A percentile compares a stretch with the other conserved stretches of the same genome.
Conservation (phyloP, 2,329 filamentous ascomycete species). For the Sclerotinia borealis region DNA sequence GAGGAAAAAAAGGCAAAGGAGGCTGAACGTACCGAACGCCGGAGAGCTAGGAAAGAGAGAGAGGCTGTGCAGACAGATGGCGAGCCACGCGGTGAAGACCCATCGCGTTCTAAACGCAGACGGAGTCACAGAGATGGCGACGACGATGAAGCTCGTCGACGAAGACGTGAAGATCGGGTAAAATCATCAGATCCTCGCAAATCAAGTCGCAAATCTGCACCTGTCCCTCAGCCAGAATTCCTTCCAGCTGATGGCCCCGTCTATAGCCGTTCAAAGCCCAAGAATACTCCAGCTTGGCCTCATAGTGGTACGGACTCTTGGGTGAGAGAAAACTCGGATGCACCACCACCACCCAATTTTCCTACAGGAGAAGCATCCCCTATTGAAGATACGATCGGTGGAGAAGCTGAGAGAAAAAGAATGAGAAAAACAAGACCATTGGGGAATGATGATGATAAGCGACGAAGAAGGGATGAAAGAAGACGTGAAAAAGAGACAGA, state of each 20-base stretch:
- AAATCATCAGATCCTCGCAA: conserved; percentile 33
- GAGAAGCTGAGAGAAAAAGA: conserved; percentile 25
- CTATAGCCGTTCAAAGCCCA: conserved; percentile 27
- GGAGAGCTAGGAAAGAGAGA: conserved; percentile 39
- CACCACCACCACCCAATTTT: conserved; percentile 47
- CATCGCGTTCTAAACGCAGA: conserved; percentile 41
- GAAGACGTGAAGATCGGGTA: conserved; percentile 48
- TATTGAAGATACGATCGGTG: conserved; percentile 23
- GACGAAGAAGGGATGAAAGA: conserved; percentile 27
- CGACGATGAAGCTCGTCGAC: conserved; percentile 49
- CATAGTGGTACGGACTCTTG: conserved; percentile 59
- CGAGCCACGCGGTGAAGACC: conserved; percentile 40
- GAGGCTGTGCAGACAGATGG: conserved; percentile 38
- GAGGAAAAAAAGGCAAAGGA: conserved; percentile 29
- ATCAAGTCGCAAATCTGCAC: conserved; percentile 38
- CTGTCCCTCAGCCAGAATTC: conserved; percentile 33
- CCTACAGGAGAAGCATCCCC: conserved; percentile 22
- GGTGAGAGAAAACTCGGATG: conserved; percentile 60
- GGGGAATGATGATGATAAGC: conserved; percentile 26
- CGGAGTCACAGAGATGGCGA: conserved; percentile 43
- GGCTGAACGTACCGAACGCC: conserved; percentile 44
- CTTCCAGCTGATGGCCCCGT: conserved; percentile 27
- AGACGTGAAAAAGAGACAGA: conserved; percentile 24
- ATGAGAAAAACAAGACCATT: conserved; percentile 25
- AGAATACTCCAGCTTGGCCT: conserved; percentile 45